Evolutionary conservation across 2,329 filamentous ascomycete genomes (phyloP).

Genomic region (Fusarium caatingaense): DNA sequence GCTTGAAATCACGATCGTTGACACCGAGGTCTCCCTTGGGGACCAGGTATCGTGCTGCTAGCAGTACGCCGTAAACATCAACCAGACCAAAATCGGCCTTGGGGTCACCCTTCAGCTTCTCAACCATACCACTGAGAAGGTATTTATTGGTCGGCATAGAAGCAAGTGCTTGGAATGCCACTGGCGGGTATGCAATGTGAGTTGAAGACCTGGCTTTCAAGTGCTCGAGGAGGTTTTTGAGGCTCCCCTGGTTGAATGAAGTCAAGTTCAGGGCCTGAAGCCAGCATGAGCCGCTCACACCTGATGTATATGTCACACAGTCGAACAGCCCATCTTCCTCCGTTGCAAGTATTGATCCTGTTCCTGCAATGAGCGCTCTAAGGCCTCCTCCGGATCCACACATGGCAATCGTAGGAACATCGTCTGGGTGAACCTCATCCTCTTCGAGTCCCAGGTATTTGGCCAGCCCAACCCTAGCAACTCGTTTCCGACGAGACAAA

Average conservation of each 20-base stretch:
- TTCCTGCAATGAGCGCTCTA: conserved; percentile 88
- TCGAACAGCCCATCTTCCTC: conserved; percentile 91
- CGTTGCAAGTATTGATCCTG: conserved; percentile 85
- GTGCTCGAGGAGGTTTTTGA: conserved; percentile 81
- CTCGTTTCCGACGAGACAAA: conserved; percentile 72
- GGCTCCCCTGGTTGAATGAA: conserved; percentile 75
- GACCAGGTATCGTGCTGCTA: conserved; percentile 86
- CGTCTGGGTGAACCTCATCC: conserved; percentile 87
- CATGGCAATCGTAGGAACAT: conserved; percentile 92
- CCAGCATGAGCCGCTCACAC: conserved; percentile 97
- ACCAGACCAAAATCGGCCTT: conserved; percentile 86
- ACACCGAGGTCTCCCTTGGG: conserved; percentile 81
- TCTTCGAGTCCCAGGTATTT: conserved; percentile 84
- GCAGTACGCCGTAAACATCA: conserved; percentile 88
- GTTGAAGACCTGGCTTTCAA: conserved; percentile 85
- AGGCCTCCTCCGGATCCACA: conserved; percentile 94
- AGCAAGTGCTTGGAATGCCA: conserved; percentile 83
- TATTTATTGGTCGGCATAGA: conserved; percentile 93
- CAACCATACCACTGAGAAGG: conserved; percentile 86
- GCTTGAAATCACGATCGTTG: conserved; percentile 82
- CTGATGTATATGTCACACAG: conserved; percentile 93
- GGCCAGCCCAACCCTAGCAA: conserved; percentile 79
- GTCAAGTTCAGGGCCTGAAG: conserved; percentile 84
- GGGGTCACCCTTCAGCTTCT: conserved; percentile 83
- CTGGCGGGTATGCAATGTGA: conserved; percentile 92